Conservation (phyloP, 2,329 filamentous ascomycete species). For the Botrytis elliptica region DNA sequence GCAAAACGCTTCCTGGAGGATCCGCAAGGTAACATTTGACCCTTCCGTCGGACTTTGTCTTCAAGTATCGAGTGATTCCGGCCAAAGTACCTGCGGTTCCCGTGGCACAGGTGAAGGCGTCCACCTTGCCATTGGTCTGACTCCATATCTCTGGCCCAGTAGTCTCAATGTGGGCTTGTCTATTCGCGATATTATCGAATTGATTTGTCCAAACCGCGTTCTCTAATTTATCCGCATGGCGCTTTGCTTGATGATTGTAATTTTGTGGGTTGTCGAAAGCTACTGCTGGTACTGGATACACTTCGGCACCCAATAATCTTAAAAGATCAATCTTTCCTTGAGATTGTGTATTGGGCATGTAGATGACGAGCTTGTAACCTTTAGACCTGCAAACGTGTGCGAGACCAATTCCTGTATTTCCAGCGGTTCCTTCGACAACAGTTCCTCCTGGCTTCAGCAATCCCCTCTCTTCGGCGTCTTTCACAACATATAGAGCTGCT, state of each 20-base stretch:
- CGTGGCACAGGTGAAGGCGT: constrained; percentile 94
- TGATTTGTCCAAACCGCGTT: constrained; percentile 99
- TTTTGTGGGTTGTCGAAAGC: constrained; percentile 93
- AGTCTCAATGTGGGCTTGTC: constrained; percentile 91
- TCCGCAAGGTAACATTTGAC: constrained; percentile 92
- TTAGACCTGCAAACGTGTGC: constrained; percentile 92
- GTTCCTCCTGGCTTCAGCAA: constrained; percentile 83
- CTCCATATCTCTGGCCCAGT: constrained; percentile 97
- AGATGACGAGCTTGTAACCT: constrained; percentile 95
- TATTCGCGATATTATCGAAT: constrained; percentile 95
- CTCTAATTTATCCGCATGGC: constrained; percentile 81
- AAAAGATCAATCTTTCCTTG: constrained; percentile 97
- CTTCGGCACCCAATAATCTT: constrained; percentile 86
- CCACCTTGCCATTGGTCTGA: constrained; percentile 80
- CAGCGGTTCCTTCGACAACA: constrained; percentile 94
- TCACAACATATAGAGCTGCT: constrained; percentile 89
- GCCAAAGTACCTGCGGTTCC: constrained; percentile 91
- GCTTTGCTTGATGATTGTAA: constrained; percentile 93
- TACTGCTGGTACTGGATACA: constrained; percentile 92
- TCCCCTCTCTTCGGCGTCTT: constrained; percentile 87
- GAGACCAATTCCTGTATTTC: constrained; percentile 96
- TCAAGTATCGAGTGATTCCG: constrained; percentile 83
- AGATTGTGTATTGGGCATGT: constrained; percentile 99
- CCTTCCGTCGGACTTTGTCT: constrained; percentile 72
- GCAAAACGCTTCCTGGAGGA: constrained; percentile 88